Percentiles rank a stretch among this genome's conserved stretches.
These are phyloP conservation scores for Neurospora tetrasperma DNA, from an alignment of 495 filamentous ascomycete genomes.

Conservation along the genomic window DNA sequence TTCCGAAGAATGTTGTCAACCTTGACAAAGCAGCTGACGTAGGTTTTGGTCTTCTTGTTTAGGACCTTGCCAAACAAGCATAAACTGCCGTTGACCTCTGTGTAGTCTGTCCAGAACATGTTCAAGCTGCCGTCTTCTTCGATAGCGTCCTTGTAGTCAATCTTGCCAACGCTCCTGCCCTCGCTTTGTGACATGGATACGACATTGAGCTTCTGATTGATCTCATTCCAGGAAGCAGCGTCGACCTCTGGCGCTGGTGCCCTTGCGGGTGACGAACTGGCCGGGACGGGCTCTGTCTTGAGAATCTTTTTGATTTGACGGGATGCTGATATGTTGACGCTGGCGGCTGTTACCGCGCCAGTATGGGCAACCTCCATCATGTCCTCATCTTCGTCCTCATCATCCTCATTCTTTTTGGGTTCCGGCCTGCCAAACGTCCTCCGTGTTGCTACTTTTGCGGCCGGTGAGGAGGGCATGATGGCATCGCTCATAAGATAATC, in stretches of 20 bases:
- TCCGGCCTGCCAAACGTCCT: conserved; percentile 48
- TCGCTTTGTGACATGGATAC: conserved; percentile 54
- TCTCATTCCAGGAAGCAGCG: conserved; percentile 80
- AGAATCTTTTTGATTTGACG: conserved; percentile 69
- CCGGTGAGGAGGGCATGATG: conserved; percentile 68
- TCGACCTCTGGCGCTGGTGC: conserved; percentile 49
- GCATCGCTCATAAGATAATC: conserved; percentile 73
- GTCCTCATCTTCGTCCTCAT: conserved; percentile 63
- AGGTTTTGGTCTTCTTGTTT: conserved; percentile 69
- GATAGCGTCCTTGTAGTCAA: conserved; percentile 67
- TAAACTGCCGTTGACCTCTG: conserved; percentile 81
- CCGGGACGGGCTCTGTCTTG: conserved; percentile 52
- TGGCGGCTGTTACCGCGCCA: conserved; percentile 53
- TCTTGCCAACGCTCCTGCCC: conserved; percentile 58
- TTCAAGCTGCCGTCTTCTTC: conserved; percentile 85
- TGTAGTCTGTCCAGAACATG: conserved; percentile 97
- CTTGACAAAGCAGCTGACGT: conserved; percentile 90
- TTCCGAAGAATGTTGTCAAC: conserved; percentile 91
- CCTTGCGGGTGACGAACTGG: conserved; percentile 65
- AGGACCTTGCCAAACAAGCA: conserved; percentile 95
- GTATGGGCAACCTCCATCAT: conserved; percentile 77
- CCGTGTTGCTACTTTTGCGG: conserved; percentile 66
- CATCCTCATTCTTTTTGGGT: conserved; percentile 49
- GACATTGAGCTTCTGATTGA: conserved; percentile 79
- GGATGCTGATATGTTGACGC: conserved; percentile 78